Evolutionary conservation across 2,329 filamentous ascomycete species (phyloP).

Genomic region (Hysterium pulicare): DNA sequence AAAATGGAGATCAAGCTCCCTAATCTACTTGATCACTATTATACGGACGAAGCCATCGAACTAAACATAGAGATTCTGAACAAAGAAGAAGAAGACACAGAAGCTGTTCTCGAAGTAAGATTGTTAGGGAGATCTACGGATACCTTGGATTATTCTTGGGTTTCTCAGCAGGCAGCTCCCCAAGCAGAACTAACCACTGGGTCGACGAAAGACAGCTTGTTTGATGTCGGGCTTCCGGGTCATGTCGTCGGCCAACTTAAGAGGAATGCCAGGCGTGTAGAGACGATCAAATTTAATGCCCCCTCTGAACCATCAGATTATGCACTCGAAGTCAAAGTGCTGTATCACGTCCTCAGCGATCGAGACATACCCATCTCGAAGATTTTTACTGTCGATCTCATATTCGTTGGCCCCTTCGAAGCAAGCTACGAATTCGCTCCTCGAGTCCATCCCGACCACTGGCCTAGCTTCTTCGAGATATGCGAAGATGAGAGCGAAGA

Average conservation of each 20-base stretch:
- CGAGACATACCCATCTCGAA: conserved; percentile 77
- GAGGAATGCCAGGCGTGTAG: conserved; percentile 27
- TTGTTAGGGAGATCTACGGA: conserved; percentile 58
- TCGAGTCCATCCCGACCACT: conserved; percentile 70
- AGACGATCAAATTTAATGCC: conserved; percentile 39
- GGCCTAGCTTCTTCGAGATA: conserved; percentile 81
- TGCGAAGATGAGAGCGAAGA: conserved; percentile 42
- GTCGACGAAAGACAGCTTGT: conserved; percentile 11
- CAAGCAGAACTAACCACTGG: conserved; percentile 28
- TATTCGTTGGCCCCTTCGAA: conserved; percentile 81
- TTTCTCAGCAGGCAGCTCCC: conserved; percentile 34
- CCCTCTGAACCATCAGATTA: conserved; percentile 53
- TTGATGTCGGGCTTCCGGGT: conserved; percentile 28
- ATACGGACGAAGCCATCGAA: conserved; percentile 73
- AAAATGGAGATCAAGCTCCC: conserved; percentile 76
- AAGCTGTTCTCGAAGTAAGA: conserved; percentile 66
- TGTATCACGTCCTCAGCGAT: conserved; percentile 78
- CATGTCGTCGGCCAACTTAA: conserved; percentile 36
- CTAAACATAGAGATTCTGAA: conserved; percentile 72
- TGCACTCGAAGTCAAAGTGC: conserved; percentile 67
- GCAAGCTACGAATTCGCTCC: conserved; percentile 86
- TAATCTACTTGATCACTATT: conserved; percentile 68
- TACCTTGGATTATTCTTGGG: conserved; percentile 47
- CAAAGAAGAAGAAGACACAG: conserved; percentile 75
- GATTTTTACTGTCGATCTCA: conserved; percentile 63